These are phyloP conservation scores for Willaertia magna DNA, from an alignment of 208 protist species.

Conservation along the genomic window DNA sequence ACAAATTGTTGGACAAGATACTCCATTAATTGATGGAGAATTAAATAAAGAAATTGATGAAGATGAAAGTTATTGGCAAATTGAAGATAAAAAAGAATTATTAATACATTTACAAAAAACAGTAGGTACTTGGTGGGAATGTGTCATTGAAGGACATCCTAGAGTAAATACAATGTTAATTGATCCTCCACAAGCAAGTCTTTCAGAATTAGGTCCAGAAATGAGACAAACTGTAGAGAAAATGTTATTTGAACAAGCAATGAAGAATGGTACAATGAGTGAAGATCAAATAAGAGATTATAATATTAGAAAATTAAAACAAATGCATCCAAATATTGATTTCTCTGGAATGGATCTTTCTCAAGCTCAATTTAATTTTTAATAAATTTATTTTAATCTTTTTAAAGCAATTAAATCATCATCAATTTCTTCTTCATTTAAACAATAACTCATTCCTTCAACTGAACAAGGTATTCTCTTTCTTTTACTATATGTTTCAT, in stretches of 20 bases:
- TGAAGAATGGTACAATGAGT: slow-evolving; percentile 37
- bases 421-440: not conserved
- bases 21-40: not conserved
- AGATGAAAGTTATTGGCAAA: not conserved
- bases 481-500: not conserved
- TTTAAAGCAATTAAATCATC: not conserved
- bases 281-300: not conserved
- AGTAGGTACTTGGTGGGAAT: not conserved
- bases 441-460: not conserved
- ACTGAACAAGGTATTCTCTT: not conserved
- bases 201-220: slow-evolving; percentile 77
- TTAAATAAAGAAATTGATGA: not conserved
- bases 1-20: not conserved
- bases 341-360: not conserved
- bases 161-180: slow-evolving; percentile 80
- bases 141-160: slow-evolving; percentile 29
- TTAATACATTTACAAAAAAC: not conserved
- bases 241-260: slow-evolving; percentile 86
- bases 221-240: slow-evolving; percentile 81
- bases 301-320: not conserved
- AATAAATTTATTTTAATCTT: not conserved
- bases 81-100: not conserved
- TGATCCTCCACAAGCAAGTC: slow-evolving; percentile 77
- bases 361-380: not conserved
- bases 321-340: slow-evolving; percentile 8